Conservation (phyloP, 192 early-diverging fungal species). For the Chytriomyces hyalinus region DNA sequence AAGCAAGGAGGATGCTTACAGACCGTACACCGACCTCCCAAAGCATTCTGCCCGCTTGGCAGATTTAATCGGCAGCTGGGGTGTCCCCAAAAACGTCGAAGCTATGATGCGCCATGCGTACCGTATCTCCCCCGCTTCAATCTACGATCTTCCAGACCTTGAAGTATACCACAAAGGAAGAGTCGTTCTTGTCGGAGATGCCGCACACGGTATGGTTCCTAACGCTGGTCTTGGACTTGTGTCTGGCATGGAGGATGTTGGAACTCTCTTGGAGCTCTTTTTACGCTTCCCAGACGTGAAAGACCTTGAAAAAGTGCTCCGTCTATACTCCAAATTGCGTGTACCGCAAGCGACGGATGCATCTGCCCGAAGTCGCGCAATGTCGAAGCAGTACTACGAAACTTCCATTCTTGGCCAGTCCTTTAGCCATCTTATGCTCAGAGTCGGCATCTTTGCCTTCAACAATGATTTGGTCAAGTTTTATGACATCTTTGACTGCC, state of each 20-base stretch:
- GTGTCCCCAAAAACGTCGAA: neutral
- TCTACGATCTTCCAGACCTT: slow-evolving; percentile 22
- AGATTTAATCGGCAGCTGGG: slow-evolving; percentile 1
- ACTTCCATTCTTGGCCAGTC: neutral
- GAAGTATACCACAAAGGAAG: slow-evolving; percentile 22
- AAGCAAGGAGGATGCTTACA: neutral
- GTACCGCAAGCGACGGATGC: slow-evolving; percentile 11
- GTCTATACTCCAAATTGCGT: slow-evolving; percentile 14
- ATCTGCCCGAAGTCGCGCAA: neutral
- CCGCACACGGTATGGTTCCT: slow-evolving; percentile 41
- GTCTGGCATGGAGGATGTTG: slow-evolving; percentile 39
- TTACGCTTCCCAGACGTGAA: neutral
- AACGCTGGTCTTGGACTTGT: slow-evolving; percentile 40
- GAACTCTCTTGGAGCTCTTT: slow-evolving; percentile 32
- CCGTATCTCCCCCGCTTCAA: slow-evolving; percentile 19
- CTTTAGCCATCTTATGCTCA: neutral
- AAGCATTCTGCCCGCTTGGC: slow-evolving; percentile 3
- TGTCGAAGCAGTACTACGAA: slow-evolving; percentile 15
- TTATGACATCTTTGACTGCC: neutral
- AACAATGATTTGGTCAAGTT: neutral
- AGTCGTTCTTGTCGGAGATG: slow-evolving; percentile 27
- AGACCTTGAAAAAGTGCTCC: neutral
- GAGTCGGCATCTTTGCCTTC: neutral
- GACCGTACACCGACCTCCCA: slow-evolving; percentile 19
- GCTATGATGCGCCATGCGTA: slow-evolving; percentile 18